These are phyloP conservation scores for Serendipita indica DNA, from an alignment of 768 basidiomycete species.

Conservation along the genomic window DNA sequence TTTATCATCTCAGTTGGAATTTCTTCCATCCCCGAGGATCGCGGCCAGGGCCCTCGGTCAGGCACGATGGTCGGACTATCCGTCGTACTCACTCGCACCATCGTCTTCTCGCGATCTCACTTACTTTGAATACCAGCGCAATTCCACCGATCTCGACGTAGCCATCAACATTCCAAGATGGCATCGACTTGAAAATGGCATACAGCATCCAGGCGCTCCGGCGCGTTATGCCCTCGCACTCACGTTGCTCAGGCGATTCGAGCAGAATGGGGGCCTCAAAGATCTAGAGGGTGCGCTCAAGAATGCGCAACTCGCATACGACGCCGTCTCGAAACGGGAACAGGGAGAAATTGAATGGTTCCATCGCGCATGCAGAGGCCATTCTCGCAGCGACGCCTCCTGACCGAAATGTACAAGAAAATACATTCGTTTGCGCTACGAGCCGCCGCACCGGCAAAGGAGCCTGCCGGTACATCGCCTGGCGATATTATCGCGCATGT, in stretches of 20 bases:
- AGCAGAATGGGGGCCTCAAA: neutral
- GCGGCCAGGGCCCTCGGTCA: too few relatives aligned
- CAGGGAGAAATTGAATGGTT: neutral
- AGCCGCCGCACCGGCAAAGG: neutral
- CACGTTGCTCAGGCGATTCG: slow-evolving; percentile 2
- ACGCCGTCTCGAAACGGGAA: neutral
- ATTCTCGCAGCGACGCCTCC: neutral
- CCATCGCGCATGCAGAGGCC: slow-evolving; percentile 1
- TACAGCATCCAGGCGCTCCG: neutral
- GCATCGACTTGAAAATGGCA: neutral
- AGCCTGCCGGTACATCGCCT: neutral
- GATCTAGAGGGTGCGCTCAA: slow-evolving; percentile 4
- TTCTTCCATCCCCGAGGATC: too few relatives aligned
- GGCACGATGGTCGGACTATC: too few relatives aligned
- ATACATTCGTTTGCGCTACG: neutral
- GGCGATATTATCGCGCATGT: slow-evolving; percentile 3
- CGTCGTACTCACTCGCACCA: too few relatives aligned
- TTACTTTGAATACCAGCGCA: slow-evolving; percentile 1
- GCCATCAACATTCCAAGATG: neutral
- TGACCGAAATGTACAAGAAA: slow-evolving; percentile 8
- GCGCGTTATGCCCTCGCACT: slow-evolving; percentile 5
- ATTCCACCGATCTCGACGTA: neutral
- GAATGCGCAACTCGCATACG: slow-evolving; percentile 6
- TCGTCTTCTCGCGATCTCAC: neutral
- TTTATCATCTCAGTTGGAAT: too few relatives aligned